These are phyloP conservation scores for Balakata baccata DNA, from an alignment of 345 rosid species.

Conservation along the genomic window DNA sequence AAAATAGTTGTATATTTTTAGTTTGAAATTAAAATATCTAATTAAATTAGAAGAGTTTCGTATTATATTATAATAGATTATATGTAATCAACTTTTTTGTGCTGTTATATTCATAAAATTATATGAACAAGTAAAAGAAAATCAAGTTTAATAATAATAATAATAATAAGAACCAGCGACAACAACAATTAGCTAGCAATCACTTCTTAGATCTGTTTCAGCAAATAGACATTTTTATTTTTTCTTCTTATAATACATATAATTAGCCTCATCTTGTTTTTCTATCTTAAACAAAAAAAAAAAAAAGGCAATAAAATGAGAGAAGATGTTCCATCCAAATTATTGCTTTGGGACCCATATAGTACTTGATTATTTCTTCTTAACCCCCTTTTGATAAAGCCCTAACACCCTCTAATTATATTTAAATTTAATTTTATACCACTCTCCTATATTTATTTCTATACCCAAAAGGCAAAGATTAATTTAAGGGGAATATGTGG, in stretches of 20 bases:
- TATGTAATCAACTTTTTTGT: no score
- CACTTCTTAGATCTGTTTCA: not conserved
- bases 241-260: not conserved
- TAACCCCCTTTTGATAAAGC: constrained; percentile 54
- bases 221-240: not conserved
- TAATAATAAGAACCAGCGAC: no score
- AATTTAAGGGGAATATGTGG: no score
- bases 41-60: no score
- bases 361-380: constrained; percentile 33
- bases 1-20: no score
- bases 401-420: constrained; percentile 34
- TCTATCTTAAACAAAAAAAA: constrained; percentile 42
- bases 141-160: not conserved
- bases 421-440: not conserved
- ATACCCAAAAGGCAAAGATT: no score
- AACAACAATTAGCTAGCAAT: no score
- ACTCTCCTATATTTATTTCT: no score
- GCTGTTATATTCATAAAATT: no score
- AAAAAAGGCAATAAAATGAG: constrained; percentile 31
- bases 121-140: no score
- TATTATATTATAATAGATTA: no score
- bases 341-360: constrained; percentile 28
- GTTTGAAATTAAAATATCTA: no score
- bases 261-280: not conserved
- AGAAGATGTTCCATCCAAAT: constrained; percentile 35